These are phyloP conservation scores for Solanum microdontum DNA, from an alignment of 257 asterid species.

Conservation along the genomic window DNA sequence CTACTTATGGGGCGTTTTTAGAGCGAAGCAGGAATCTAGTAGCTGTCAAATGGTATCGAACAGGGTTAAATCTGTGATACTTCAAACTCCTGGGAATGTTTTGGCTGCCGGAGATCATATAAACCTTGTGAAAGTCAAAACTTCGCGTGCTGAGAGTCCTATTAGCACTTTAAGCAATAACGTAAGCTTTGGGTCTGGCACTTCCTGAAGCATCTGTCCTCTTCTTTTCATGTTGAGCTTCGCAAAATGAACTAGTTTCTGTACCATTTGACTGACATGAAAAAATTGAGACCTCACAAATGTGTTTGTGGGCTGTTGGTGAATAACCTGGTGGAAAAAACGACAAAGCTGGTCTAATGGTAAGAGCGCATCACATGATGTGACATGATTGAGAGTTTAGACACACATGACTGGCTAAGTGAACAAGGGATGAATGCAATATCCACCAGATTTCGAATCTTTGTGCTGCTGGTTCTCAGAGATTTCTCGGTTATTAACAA, in stretches of 20 bases:
- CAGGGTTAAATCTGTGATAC: background rate
- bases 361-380: background rate
- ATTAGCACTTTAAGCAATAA: background rate
- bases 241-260: background rate
- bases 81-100: background rate
- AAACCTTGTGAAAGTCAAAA: background rate
- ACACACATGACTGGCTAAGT: background rate
- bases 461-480: background rate
- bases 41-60: background rate
- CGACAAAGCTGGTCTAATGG: background rate
- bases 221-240: background rate
- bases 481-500: background rate
- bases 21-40: slow-evolving; percentile 18
- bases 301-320: background rate
- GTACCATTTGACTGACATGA: background rate
- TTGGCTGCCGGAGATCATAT: background rate
- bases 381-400: background rate
- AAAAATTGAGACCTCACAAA: background rate
- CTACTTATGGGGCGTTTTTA: slow-evolving; percentile 80
- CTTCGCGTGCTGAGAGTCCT: background rate
- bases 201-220: background rate
- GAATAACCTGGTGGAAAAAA: background rate
- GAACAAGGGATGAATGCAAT: background rate
- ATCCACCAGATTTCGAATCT: background rate
- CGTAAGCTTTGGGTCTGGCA: background rate